Base-by-base conservation (phyloP, 1,284 basidiomycete species). In the Irpex rosettiformis region DNA sequence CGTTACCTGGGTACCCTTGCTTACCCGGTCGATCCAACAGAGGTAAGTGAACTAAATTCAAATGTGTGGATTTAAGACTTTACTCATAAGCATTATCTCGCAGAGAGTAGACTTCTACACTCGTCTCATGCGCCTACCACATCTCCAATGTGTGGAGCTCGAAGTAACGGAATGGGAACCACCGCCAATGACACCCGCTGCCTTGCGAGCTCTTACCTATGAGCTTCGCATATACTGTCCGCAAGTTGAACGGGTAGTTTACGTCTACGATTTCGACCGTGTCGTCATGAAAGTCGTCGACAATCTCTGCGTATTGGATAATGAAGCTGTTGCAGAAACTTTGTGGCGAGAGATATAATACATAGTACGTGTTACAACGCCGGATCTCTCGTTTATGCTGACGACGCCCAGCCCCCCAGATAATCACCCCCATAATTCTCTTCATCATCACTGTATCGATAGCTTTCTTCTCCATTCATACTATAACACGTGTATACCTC, bases 121-220 rank as follows among this genome's bases (percentile, higher is more conserved):
- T 3, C 70, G 81, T 40, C 74, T 88, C 57, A 80, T 81, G 74
- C 77, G 74, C 22, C 72, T 87, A 18, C 73, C 71, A 3, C 70
- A 68, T 24, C 73, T 88, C 10, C 73, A 77, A 61, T 83, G 80
- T 60, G 65, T 85, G 45, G 86, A 88, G 62, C 71, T 88, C 13
- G 86, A 88, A 42, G 75, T 88, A 22, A 80, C 81, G 13, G 79
- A 81, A 51, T 88, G 86, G 86, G 76, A 78, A 4, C 86, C 85
- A 4, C 68, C 79, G 3, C 85, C 83, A 6, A 69, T 73, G 18
- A 73, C 78, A 47, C 74, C 75, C 1, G 70, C 77, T 10, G 85
- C 84, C 1, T 69, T 85, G 52, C 79, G 83, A 11, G 82, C 83
- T 2, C 70, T 88, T 6, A 78, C 79, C 3, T 77, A 75, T 56